These are phyloP conservation scores for Ettlia oleoabundans DNA, from an alignment of 139 green algal genomes.

Conservation along the genomic window DNA sequence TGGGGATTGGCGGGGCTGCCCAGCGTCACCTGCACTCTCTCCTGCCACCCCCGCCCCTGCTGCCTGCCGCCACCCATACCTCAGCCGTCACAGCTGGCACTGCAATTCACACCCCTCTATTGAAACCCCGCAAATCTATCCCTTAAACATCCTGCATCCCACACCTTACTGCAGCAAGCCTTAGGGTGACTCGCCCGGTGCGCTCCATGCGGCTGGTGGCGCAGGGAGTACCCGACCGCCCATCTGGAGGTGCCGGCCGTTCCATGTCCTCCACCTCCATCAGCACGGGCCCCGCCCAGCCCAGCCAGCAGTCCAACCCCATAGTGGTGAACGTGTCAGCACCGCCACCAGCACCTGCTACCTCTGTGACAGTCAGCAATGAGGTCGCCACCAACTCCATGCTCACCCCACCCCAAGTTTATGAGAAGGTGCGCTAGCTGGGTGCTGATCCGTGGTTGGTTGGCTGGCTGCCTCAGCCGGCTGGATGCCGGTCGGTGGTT, in stretches of 20 bases:
- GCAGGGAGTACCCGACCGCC: background rate
- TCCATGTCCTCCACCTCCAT: background rate
- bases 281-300: background rate
- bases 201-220: background rate
- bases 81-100: no score
- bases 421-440: conserved; percentile 25
- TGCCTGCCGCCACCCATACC: no score
- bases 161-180: background rate
- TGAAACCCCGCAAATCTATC: no score
- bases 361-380: conserved; percentile 25
- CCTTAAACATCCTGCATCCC: no score
- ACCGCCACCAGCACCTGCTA: background rate
- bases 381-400: conserved; percentile 20
- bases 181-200: background rate
- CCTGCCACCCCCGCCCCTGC: no score
- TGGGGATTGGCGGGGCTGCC: no score
- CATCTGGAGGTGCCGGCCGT: background rate
- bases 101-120: no score
- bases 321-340: background rate
- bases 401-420: conserved; percentile 16
- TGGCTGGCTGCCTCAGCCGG: no score
- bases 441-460: no score
- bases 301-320: background rate
- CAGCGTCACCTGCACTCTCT: no score
- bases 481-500: no score